A percentile compares a stretch with the other conserved stretches of the same genome.
These are phyloP conservation scores for Pseudogymnoascus sp. DNA, from an alignment of 2,329 filamentous ascomycete species.

Conservation along the genomic window DNA sequence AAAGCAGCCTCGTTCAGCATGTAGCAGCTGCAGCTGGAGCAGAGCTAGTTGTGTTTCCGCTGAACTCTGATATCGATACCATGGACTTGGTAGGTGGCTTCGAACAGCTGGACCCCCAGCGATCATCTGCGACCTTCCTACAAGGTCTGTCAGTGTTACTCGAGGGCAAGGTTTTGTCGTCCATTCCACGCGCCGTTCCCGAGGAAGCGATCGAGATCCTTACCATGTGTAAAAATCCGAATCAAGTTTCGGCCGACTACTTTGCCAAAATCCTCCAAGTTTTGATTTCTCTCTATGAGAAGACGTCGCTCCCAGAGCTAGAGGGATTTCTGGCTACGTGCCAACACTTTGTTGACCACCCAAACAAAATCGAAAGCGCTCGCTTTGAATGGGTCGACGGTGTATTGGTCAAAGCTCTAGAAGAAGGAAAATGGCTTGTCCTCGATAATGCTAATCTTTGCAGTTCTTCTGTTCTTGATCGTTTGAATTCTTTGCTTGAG, in stretches of 20 bases:
- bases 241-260: conserved; percentile 14
- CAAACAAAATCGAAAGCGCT: conserved; percentile 57
- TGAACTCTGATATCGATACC: conserved; percentile 92
- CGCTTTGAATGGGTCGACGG: conserved; percentile 96
- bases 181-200: conserved; percentile 40
- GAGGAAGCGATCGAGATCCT: conserved; percentile 42
- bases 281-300: conserved; percentile 22
- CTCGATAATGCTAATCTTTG: conserved; percentile 97
- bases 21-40: conserved; percentile 73
- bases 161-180: conserved; percentile 40
- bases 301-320: conserved; percentile 35
- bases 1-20: conserved; percentile 70
- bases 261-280: conserved; percentile 24
- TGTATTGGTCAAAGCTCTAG: conserved; percentile 76
- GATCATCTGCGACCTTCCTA: conserved; percentile 57
- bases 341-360: conserved; percentile 38
- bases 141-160: conserved; percentile 44
- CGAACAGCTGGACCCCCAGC: conserved; percentile 79
- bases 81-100: conserved; percentile 97
- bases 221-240: conserved; percentile 35
- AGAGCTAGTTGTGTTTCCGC: conserved; percentile 68
- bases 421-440: conserved; percentile 83
- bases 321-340: conserved; percentile 19
- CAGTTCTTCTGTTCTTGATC: conserved; percentile 86
- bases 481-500: conserved; percentile 89